A percentile compares a stretch with the other conserved stretches of the same genome.
Conservation (phyloP, 2,329 filamentous ascomycete species). For the Cytospora chrysosperma region DNA sequence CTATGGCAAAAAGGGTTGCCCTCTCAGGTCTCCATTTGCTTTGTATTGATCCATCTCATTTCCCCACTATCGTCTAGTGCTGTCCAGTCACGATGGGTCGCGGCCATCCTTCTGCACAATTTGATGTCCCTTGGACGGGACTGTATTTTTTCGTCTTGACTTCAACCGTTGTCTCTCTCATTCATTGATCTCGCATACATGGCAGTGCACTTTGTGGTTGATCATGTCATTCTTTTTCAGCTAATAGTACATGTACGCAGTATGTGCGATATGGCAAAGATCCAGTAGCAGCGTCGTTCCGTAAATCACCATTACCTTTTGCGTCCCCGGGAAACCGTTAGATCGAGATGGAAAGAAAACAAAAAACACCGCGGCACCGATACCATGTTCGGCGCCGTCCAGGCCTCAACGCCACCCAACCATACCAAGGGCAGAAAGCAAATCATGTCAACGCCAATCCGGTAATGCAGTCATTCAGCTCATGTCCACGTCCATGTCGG, state of each 20-base stretch:
- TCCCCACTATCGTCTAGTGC: conserved; percentile 12
- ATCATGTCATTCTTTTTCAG: background rate
- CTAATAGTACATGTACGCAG: conserved; percentile 23
- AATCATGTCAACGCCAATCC: conserved; percentile 19
- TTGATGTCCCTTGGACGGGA: background rate
- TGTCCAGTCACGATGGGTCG: background rate
- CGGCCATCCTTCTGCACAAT: background rate
- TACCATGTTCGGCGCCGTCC: conserved; percentile 14
- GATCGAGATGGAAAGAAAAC: background rate
- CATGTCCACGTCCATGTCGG: conserved; percentile 39
- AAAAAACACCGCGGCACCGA: conserved; percentile 14
- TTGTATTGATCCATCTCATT: background rate
- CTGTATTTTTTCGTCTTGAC: background rate
- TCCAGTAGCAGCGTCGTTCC: conserved; percentile 35
- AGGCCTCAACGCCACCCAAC: conserved; percentile 9
- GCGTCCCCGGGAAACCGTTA: background rate
- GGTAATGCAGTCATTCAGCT: conserved; percentile 32
- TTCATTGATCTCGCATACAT: conserved; percentile 5
- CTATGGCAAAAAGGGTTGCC: too few species aligned
- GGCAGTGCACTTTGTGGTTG: background rate
- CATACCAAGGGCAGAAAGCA: conserved; percentile 3
- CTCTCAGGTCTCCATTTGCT: too few species aligned
- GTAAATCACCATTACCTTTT: conserved; percentile 25
- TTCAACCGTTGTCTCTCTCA: background rate
- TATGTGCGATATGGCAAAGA: conserved; percentile 14